Evolutionary conservation across 2,329 filamentous ascomycete genomes (phyloP), one percentile per base, ranked within the genome.

Genomic region (Xylariaceae sp.): DNA sequence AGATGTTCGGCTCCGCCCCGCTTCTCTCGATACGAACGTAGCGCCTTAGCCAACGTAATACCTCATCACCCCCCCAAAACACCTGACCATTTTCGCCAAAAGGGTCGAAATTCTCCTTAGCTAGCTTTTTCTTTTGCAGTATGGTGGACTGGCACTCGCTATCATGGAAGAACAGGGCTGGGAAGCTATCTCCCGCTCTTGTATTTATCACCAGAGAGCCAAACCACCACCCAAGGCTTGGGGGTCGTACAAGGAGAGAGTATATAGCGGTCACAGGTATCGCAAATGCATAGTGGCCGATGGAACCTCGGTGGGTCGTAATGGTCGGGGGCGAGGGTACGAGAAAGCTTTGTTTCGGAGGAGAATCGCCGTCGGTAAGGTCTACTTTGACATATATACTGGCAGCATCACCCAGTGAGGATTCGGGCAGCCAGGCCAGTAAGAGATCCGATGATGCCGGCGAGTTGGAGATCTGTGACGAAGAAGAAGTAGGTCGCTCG

Each of bases 51-150:
- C 96, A 99, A 53, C 92, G 83, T 44, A 99, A 73, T 0, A 98
- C 90, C 76, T 99, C 94, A 71, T 99, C 95, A 4, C 95, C 95
- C 54, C 95, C 96, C 95, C 96, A 99, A 71, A 97, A 98, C 81
- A 96, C 88, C 72, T 90, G 86, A 0, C 94, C 94, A 62, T 83
- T 83, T 61, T 92, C 90, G 14, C 89, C 88, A 73, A 97, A 97
- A 0, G 93, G 93, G 67, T 97, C 92, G 68, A 99, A 98, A 39
- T 80, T 91, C 66, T 97, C 92, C 60, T 84, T 85, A 0, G 92
- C 86, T 50, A 91, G 80, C 75, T 88, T 91, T 81, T 95, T 96
- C 77, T 96, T 92, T 75, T 98, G 94, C 53, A 96, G 76, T 19
- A 98, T 96, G 0, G 95, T 99, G 50, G 90, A 96, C 75, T 96